phyloP scores from a whole-genome alignment of 495 filamentous ascomycete genomes.

The Podospora tetraspora region DNA sequence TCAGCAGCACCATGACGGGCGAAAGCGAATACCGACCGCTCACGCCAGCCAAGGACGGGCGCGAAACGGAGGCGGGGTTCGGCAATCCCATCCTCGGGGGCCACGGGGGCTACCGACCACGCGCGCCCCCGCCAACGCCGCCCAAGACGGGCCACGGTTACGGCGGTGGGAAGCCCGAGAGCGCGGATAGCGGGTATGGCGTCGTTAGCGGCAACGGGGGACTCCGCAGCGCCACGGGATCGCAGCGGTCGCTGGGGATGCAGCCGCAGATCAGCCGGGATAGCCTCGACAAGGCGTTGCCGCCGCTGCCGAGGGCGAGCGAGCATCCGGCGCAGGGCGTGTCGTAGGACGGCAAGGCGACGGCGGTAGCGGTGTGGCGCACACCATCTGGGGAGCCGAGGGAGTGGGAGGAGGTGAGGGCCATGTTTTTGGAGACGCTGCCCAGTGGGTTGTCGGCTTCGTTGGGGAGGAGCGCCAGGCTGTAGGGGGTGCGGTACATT shows the following conservation, averaged over 20 bases:
- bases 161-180: constrained; percentile 33
- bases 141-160: constrained; percentile 37
- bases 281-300: constrained; percentile 51
- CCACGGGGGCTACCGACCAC: constrained; percentile 31
- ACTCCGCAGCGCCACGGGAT: constrained; percentile 24
- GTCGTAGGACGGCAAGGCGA: constrained; percentile 20
- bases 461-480: neutral
- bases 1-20: constrained; percentile 32
- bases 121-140: constrained; percentile 39
- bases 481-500: neutral
- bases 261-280: constrained; percentile 35
- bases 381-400: neutral
- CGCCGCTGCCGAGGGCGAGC: constrained; percentile 42
- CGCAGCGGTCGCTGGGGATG: constrained; percentile 25
- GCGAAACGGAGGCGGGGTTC: constrained; percentile 40
- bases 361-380: constrained; percentile 21
- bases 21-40: constrained; percentile 41
- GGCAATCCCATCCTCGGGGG: constrained; percentile 36
- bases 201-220: constrained; percentile 16
- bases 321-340: constrained; percentile 8
- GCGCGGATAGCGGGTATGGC: constrained; percentile 36
- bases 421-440: constrained; percentile 17
- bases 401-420: constrained; percentile 19
- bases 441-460: constrained; percentile 4
- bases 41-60: constrained; percentile 37